Evolutionary conservation across 805 yeast species (phyloP), one percentile per base, ranked within the genome.

Genomic region (Yarrowia divulgata): DNA sequence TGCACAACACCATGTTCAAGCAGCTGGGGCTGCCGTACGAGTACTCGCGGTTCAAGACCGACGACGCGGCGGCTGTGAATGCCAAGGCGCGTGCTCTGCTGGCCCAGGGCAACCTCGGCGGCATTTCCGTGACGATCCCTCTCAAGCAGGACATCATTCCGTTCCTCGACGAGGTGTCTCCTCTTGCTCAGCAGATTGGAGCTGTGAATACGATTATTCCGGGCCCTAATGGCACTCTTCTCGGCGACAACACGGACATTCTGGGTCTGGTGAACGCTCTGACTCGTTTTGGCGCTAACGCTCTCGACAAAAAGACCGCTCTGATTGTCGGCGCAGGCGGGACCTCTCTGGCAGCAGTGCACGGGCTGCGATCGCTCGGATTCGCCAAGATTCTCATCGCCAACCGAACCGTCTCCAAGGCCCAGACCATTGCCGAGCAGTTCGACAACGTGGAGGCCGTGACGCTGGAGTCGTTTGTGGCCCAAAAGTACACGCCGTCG

Each of bases 241-340:
- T 78, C 64, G 99, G 98, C 72, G 94, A 91, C 74, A 95, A 95
- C 81, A 95, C 99, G 52, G 99, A 95, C 78, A 95, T 97, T 97
- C 80, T 87, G 60, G 99, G 99, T 12, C 90, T 95, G 73, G 82
- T 81, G 57, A 85, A 88, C 71, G 85, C 97, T 1, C 87, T 93
- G 73, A 76, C 80, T 19, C 79, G 84, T 71, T 82, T 83, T 70
- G 97, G 97, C 48, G 88, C 87, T 50, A 50, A 64, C 35, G 57
- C 73, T 6, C 66, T 70, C 14, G 49, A 57, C 32, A 48, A 49
- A 85, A 49, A 79, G 79, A 29, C 75, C 73, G 98, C 97, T 40
- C 80, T 93, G 70, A 90, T 95, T 55, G 82, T 95, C 72, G 99
- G 99, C 66, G 97, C 97, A 23, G 99, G 99, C 50, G 99, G 99